Evolutionary conservation across 306 rosid species (phyloP), one percentile per base, ranked within the genome.

Genomic region (Ormosia semicastrata): DNA sequence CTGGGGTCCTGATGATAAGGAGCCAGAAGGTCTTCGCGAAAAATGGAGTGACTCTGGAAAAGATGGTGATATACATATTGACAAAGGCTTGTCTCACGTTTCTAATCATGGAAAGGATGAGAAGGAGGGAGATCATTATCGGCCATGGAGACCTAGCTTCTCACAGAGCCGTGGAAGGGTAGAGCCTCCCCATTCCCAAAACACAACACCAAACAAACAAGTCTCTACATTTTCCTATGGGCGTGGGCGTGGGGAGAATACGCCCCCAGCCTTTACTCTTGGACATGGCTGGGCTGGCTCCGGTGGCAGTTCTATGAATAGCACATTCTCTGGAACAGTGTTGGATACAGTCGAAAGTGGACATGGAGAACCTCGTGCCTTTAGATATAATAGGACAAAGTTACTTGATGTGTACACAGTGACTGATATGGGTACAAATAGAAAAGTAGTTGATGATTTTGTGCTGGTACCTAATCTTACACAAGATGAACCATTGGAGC

Each of bases 1-100:
- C n/a, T 96, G 99, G 99, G 99, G 99, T 30, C 99, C 98, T 63
- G 94, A 90, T 88, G 92, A 89, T 53, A 96, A 91, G 88, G 98
- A 94, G 66, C 73, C 83, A 11, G 98, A 96, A 83, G 85, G 94
- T 78, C 37, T 77, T 70, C 91, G 71, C 60, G 99, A 95, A 87
- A 96, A 92, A 88, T 86, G 91, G 94, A 75, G 79, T 8, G 97
- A 89, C 73, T 84, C 93, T 52, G 88, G 88, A 24, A 93, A 83
- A 84, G 96, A 93, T 79, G 92, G 89, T 77, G 93, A 89, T 73
- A 29, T 73, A 67, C 94, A 85, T 69, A 73, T 78, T 71, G 98
- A 95, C 77, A 93, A 92, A 82, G 89, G 89, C 36, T 58, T 82
- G 76, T 66, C 91, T 54, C 88, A 88, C 81, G 88, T 76, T 76